Evolutionary conservation across 1,139 yeast species (phyloP).

Genomic region (Hanseniaspora uvarum): DNA sequence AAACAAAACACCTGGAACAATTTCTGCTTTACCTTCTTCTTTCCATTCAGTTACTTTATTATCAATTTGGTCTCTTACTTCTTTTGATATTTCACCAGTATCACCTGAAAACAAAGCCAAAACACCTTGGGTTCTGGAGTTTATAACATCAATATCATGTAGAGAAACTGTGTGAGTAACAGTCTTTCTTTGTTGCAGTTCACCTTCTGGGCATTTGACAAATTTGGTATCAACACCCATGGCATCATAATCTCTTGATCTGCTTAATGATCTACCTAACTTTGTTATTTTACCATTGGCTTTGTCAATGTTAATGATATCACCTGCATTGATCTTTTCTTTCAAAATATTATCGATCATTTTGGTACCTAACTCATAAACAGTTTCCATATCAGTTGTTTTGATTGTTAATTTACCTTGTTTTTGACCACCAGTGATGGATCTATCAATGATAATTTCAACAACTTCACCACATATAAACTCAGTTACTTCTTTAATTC

Average conservation of each 20-base stretch:
- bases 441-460: constrained; percentile 92
- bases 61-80: constrained; percentile 94
- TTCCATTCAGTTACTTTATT: constrained; percentile 97
- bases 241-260: constrained; percentile 97
- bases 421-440: constrained; percentile 93
- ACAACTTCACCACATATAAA: constrained; percentile 98
- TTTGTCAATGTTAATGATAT: constrained; percentile 89
- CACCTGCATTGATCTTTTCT: constrained; percentile 96
- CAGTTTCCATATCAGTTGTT: constrained; percentile 98
- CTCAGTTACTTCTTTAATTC: constrained; percentile 93
- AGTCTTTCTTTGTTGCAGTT: constrained; percentile 86
- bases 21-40: constrained; percentile 98
- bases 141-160: constrained; percentile 96
- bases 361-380: constrained; percentile 90
- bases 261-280: constrained; percentile 86
- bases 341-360: constrained; percentile 94
- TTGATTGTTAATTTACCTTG: constrained; percentile 96
- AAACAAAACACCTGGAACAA: constrained; percentile 95
- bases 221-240: constrained; percentile 98
- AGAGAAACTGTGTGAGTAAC: constrained; percentile 92
- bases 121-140: constrained; percentile 95
- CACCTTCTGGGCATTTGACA: constrained; percentile 98
- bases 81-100: constrained; percentile 92
- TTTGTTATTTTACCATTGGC: constrained; percentile 90
- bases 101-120: constrained; percentile 93